Conservation (phyloP, 306 rosid genomes). For the Glycine latifolia region DNA sequence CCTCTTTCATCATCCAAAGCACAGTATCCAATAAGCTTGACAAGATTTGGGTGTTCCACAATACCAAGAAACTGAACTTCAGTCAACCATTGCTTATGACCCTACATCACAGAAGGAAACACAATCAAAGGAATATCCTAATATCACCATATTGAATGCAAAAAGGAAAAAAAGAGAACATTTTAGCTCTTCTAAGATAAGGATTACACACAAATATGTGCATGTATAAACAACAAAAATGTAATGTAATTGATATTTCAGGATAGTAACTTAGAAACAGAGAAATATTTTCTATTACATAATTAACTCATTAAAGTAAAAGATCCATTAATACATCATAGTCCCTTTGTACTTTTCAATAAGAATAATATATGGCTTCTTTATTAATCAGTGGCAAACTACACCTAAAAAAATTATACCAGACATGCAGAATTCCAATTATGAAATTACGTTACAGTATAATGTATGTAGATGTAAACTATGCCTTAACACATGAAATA, state of each 20-base stretch:
- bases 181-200: background rate
- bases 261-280: background rate
- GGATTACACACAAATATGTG: background rate
- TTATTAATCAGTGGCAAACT: background rate
- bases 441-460: constrained; percentile 9
- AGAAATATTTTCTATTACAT: too few species aligned
- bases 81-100: constrained; percentile 87
- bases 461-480: background rate
- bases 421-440: background rate
- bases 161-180: background rate
- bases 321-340: background rate
- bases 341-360: background rate
- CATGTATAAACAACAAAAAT: background rate
- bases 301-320: background rate
- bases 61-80: constrained; percentile 89
- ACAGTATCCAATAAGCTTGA: constrained; percentile 83
- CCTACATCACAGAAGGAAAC: constrained; percentile 50
- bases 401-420: background rate
- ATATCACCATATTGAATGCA: background rate
- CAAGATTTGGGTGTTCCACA: constrained; percentile 88
- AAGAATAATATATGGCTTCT: background rate
- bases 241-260: background rate
- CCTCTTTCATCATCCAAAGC: constrained; percentile 84
- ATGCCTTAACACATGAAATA: background rate
- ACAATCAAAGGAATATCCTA: background rate